These are phyloP conservation scores for Apiotrichum brassicae DNA, from an alignment of 1,284 basidiomycete species.

Conservation along the genomic window DNA sequence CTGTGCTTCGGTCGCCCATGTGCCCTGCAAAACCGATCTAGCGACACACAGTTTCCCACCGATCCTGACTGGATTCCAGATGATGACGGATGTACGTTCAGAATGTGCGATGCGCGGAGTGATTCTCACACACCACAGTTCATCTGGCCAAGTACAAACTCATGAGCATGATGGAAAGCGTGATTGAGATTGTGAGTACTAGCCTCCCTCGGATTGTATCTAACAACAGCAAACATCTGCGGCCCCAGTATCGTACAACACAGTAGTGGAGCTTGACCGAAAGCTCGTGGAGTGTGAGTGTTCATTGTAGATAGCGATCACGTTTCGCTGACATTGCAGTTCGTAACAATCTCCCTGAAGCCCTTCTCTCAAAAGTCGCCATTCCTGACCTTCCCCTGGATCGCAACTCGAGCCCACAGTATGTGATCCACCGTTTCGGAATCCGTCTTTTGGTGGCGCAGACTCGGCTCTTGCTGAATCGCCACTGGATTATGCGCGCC, in stretches of 20 bases:
- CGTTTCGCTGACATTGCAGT: constrained; percentile 18
- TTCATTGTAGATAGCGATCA: too few relatives aligned
- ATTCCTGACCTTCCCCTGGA: constrained; percentile 40
- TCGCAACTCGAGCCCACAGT: constrained; percentile 34
- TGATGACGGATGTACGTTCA: constrained; percentile 33
- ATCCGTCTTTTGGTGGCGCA: constrained; percentile 42
- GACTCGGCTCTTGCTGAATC: constrained; percentile 41
- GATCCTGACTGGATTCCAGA: constrained; percentile 22
- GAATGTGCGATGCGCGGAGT: not conserved
- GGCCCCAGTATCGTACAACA: constrained; percentile 27
- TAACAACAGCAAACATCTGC: constrained; percentile 39
- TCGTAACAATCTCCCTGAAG: constrained; percentile 34
- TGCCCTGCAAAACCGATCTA: constrained; percentile 29
- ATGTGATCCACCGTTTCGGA: constrained; percentile 42
- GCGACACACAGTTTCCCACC: constrained; percentile 39
- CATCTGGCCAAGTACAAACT: constrained; percentile 39
- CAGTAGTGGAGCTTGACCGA: constrained; percentile 33
- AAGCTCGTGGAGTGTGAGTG: constrained; percentile 38
- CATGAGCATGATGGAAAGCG: constrained; percentile 39
- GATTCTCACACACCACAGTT: constrained; percentile 17
- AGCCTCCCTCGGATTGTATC: not conserved
- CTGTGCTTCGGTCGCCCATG: constrained; percentile 44
- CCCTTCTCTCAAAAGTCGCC: constrained; percentile 29
- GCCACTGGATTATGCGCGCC: constrained; percentile 39
- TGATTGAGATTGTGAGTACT: constrained; percentile 39